Base-by-base conservation (phyloP, 1,284 basidiomycete genomes). In the Rhodotorula sp. region DNA sequence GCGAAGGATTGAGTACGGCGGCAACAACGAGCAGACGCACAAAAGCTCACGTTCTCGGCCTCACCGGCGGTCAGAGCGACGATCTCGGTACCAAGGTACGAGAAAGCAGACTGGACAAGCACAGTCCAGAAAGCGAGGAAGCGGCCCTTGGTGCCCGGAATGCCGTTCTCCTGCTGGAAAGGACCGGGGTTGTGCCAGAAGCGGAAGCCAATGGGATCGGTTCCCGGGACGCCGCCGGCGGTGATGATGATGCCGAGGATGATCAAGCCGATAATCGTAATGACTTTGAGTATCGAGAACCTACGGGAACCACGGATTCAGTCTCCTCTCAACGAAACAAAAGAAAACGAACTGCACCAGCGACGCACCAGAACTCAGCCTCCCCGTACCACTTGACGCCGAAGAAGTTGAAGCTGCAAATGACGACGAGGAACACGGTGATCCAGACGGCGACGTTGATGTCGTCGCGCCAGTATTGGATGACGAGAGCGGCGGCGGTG, bases 41-140 rank as follows among this genome's bases (percentile, higher is more conserved):
- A 12, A 8, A 3, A 42, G 54, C 82, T 59, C 17, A 72, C 71
- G 70, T 76, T 76, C 60, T 70, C 48, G 6, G 59, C 76, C 74
- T 78, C 77, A 79, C 86, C 80, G 69, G 89, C 83, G 17, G 81
- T 81, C n/a, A 91, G 86, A 15, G 89, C 89, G 46, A 93, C 88
- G 69, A 93, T 84, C 78, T 94, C 91, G 82, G 91, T 89, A 51
- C 89, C 90, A 77, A 90, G 87, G 83, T 88, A 90, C 4, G 89
- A 91, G 84, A 91, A 94, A 4, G 88, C 89, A 18, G 91, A 90
- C 78, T 79, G 71, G 17, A 79, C 75, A 12, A 69, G 68, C 6
- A 57, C 57, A 4, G 69, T 65, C 51, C 66, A 61, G 60, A 67
- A 71, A 0, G 66, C 81, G 17, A 82, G 75, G 76, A 82, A 82